Conservation (phyloP, 768 basidiomycete genomes). For the Panaeolus papilionaceus region DNA sequence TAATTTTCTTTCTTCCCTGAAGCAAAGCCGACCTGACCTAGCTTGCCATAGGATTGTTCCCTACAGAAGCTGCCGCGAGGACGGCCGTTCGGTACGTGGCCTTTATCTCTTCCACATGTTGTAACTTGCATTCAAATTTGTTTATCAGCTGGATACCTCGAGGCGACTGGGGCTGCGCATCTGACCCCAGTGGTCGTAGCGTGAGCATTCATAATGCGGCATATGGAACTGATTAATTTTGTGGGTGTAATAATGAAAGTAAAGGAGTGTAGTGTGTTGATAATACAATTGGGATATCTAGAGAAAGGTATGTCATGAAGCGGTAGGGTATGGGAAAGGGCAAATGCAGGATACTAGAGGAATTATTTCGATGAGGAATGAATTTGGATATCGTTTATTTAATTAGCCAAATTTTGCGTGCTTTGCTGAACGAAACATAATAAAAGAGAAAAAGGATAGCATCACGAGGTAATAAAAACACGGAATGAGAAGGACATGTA, state of each 20-base stretch:
- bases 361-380: conserved; percentile 11
- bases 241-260: conserved; percentile 24
- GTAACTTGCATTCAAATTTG: conserved; percentile 21
- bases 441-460: conserved; percentile 21
- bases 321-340: conserved; percentile 12
- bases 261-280: conserved; percentile 33
- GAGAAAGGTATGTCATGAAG: conserved; percentile 21
- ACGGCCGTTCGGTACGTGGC: conserved; percentile 86
- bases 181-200: conserved; percentile 94
- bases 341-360: conserved; percentile 13
- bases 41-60: conserved; percentile 70
- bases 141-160: conserved; percentile 85
- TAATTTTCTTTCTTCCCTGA: conserved; percentile 33
- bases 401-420: conserved; percentile 7
- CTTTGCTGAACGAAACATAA: conserved; percentile 27
- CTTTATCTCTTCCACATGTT: conserved; percentile 18
- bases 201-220: conserved; percentile 97
- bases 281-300: conserved; percentile 35
- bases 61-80: conserved; percentile 80
- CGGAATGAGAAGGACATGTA: conserved; percentile 16
- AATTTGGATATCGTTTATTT: conserved; percentile 10
- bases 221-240: conserved; percentile 56
- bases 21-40: conserved; percentile 11
- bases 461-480: conserved; percentile 13
- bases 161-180: conserved; percentile 94